Conservation (phyloP, 2,329 filamentous ascomycete genomes). For the Hypoxylon sp. region DNA sequence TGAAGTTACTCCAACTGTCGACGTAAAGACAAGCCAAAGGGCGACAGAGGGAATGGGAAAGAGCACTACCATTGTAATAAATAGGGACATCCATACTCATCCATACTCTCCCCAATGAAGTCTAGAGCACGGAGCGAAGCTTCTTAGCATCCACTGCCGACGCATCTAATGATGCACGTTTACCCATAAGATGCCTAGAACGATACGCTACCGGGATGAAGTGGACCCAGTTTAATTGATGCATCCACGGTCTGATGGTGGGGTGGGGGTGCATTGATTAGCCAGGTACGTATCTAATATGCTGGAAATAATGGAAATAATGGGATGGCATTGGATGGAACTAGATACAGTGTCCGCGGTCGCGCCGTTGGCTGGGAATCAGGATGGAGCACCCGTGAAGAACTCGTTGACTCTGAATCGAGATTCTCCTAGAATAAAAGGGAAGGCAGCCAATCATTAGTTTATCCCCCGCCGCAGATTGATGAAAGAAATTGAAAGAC, state of each 20-base stretch:
- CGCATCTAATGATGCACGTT: constrained; percentile 25
- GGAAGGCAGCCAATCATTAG: constrained; percentile 32
- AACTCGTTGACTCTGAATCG: constrained; percentile 28
- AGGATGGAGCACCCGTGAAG: constrained; percentile 35
- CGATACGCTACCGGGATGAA: constrained; percentile 26
- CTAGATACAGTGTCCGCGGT: constrained; percentile 34
- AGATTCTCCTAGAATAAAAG: constrained; percentile 30
- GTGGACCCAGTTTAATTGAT: constrained; percentile 32
- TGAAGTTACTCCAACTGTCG: constrained; percentile 25
- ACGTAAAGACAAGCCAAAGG: constrained; percentile 8
- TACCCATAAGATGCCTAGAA: constrained; percentile 16
- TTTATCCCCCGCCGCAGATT: constrained; percentile 6
- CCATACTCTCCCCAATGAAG: constrained; percentile 24
- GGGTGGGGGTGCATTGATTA: constrained; percentile 28
- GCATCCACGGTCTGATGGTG: constrained; percentile 22
- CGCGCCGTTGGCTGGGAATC: constrained; percentile 33
- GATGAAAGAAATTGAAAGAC: constrained; percentile 13
- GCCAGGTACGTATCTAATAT: constrained; percentile 10
- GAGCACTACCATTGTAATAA: constrained; percentile 21
- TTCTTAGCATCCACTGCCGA: constrained; percentile 34
- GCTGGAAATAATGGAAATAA: constrained; percentile 14
- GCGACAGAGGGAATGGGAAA: constrained; percentile 15
- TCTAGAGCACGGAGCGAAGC: constrained; percentile 29
- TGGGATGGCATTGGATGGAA: constrained; percentile 18
- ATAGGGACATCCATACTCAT: constrained; percentile 18